A percentile compares a stretch with the other conserved stretches of the same genome.
These are phyloP conservation scores for Castanospermum australe DNA, from an alignment of 306 rosid genomes.

Conservation along the genomic window DNA sequence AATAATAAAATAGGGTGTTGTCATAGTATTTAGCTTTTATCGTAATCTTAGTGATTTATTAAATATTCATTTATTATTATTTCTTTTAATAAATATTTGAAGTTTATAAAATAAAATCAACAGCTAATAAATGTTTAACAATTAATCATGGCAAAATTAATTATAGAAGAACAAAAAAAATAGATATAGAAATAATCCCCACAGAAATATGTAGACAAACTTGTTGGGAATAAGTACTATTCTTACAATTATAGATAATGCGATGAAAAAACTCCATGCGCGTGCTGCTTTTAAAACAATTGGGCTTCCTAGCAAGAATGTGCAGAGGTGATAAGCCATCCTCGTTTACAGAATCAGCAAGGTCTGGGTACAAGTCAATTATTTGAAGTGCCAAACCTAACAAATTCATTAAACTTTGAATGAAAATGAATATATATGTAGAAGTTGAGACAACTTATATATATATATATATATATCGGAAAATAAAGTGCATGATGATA, in stretches of 20 bases:
- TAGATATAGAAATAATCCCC: too few relatives aligned
- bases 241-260: slow-evolving; percentile 40
- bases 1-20: background rate
- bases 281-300: slow-evolving; percentile 43
- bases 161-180: too few relatives aligned
- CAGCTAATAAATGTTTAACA: too few relatives aligned
- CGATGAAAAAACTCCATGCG: slow-evolving; percentile 33
- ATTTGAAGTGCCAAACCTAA: slow-evolving; percentile 49
- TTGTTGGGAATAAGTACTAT: background rate
- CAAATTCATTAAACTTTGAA: slow-evolving; percentile 33
- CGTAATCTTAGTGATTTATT: too few relatives aligned
- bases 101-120: too few relatives aligned
- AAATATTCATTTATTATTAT: too few relatives aligned
- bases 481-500: background rate
- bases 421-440: background rate
- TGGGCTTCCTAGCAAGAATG: slow-evolving; percentile 46
- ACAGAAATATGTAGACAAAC: background rate
- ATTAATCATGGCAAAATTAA: too few relatives aligned
- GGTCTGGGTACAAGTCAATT: slow-evolving; percentile 28
- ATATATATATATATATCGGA: background rate
- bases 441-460: background rate
- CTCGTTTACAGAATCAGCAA: slow-evolving; percentile 29
- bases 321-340: slow-evolving; percentile 43
- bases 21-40: too few relatives aligned
- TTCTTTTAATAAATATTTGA: too few relatives aligned